Evolutionary conservation across 2,329 filamentous ascomycete species (phyloP).

Genomic region (Exophiala sp.): DNA sequence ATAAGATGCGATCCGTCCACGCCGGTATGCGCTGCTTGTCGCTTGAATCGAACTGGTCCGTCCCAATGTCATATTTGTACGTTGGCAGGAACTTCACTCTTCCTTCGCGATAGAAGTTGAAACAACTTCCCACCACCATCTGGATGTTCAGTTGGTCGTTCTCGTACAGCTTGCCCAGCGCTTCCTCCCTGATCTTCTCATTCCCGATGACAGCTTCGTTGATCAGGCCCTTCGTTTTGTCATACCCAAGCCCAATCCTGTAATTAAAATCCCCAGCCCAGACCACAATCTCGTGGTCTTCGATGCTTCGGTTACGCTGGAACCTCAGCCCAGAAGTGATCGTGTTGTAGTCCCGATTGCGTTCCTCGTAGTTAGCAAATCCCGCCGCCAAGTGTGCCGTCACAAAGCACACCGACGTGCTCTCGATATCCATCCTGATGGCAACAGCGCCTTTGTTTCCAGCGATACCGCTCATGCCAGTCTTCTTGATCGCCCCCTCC

Average conservation of each 20-base stretch:
- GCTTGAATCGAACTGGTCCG: constrained; percentile 88
- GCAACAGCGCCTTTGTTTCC: constrained; percentile 98
- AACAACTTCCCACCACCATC: constrained; percentile 88
- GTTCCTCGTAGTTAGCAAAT: constrained; percentile 93
- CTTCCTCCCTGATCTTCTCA: constrained; percentile 71
- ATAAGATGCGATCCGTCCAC: constrained; percentile 92
- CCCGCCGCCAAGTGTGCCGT: constrained; percentile 95
- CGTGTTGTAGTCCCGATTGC: constrained; percentile 87
- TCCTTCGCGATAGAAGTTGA: constrained; percentile 88
- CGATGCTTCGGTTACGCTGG: constrained; percentile 83
- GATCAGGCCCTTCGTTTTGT: constrained; percentile 72
- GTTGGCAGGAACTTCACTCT: constrained; percentile 86
- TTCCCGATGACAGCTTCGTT: constrained; percentile 69
- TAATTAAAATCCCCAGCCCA: constrained; percentile 99
- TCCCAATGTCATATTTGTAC: constrained; percentile 91
- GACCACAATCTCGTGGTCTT: constrained; percentile 85
- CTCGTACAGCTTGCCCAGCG: constrained; percentile 29
- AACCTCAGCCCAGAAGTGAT: constrained; percentile 86
- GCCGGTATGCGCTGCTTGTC: constrained; percentile 90
- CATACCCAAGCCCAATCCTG: constrained; percentile 78
- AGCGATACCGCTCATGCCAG: constrained; percentile 91
- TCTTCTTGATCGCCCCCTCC: constrained; percentile 88
- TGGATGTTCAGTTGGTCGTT: constrained; percentile 73
- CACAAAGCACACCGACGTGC: constrained; percentile 89
- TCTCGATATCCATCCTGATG: constrained; percentile 91